phyloP scores from a whole-genome alignment of 208 protist species.

The Perkinsela sp. region DNA sequence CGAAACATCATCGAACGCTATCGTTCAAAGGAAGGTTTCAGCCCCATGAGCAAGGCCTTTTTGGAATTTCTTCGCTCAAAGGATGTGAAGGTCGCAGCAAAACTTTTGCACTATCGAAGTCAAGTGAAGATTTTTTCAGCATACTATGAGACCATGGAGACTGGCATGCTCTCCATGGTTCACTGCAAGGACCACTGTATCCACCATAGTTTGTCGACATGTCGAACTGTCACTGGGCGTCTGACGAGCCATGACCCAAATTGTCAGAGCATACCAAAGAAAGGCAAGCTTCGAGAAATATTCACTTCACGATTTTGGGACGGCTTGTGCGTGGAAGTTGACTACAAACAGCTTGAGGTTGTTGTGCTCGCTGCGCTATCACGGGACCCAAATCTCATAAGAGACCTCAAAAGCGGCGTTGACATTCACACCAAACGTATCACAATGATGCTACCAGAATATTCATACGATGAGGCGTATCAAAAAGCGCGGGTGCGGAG shows the following conservation, averaged over 20 bases:
- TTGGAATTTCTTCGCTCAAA: no score
- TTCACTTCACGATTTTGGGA: slow-evolving; percentile 51
- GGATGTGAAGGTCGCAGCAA: slow-evolving; percentile 21
- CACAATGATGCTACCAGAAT: slow-evolving; percentile 56
- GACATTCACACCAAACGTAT: slow-evolving; percentile 64
- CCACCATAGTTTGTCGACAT: slow-evolving; percentile 67
- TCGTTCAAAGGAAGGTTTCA: no score
- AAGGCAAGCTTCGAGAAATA: slow-evolving; percentile 42
- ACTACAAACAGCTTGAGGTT: slow-evolving; percentile 65
- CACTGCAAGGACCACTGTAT: slow-evolving; percentile 57
- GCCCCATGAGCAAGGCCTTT: no score
- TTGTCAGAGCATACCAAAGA: slow-evolving; percentile 53
- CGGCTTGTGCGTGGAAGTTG: slow-evolving; percentile 55
- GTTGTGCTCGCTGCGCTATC: slow-evolving; percentile 55
- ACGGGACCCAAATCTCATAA: slow-evolving; percentile 42
- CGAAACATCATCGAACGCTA: no score
- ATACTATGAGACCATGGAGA: slow-evolving; percentile 67
- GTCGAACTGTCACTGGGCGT: slow-evolving; percentile 54
- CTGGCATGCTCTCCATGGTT: slow-evolving; percentile 64
- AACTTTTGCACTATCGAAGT: slow-evolving; percentile 39
- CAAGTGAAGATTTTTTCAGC: slow-evolving; percentile 61
- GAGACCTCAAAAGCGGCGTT: slow-evolving; percentile 41
- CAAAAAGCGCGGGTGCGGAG: slow-evolving; percentile 37
- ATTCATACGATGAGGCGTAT: slow-evolving; percentile 49
- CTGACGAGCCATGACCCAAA: slow-evolving; percentile 58